phyloP scores from a whole-genome alignment of 202 grass and related monocot genomes.

The Setaria viridis region DNA sequence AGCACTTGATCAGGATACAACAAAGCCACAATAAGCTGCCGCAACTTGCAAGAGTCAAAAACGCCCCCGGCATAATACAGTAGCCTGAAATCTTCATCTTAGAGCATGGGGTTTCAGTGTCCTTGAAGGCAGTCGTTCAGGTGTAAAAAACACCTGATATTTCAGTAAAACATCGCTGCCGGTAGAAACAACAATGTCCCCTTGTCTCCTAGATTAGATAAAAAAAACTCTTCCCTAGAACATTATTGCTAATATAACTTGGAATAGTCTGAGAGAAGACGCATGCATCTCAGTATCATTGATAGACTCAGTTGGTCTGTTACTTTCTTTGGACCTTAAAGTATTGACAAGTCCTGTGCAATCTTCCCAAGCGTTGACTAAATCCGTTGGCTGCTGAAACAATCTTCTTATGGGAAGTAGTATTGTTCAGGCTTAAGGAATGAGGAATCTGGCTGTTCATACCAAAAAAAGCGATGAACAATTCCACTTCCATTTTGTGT shows the following conservation, averaged over 20 bases:
- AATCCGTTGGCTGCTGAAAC: neutral
- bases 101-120: neutral
- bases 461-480: neutral
- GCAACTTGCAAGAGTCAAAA: neutral
- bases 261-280: neutral
- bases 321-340: neutral
- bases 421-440: neutral
- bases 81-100: neutral
- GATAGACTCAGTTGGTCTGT: neutral
- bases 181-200: neutral
- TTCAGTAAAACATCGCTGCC: neutral
- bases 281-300: neutral
- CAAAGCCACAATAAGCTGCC: neutral
- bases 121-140: neutral
- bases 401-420: neutral
- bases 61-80: neutral
- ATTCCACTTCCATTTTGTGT: neutral
- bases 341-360: neutral
- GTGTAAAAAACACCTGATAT: constrained; percentile 14
- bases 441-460: constrained; percentile 15
- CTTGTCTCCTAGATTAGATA: neutral
- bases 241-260: neutral
- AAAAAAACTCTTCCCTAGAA: neutral
- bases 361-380: neutral
- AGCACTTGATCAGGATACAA: neutral